Evolutionary conservation across 2,329 filamentous ascomycete genomes (phyloP), one percentile per base, ranked within the genome.

Genomic region (Periconia sp.): DNA sequence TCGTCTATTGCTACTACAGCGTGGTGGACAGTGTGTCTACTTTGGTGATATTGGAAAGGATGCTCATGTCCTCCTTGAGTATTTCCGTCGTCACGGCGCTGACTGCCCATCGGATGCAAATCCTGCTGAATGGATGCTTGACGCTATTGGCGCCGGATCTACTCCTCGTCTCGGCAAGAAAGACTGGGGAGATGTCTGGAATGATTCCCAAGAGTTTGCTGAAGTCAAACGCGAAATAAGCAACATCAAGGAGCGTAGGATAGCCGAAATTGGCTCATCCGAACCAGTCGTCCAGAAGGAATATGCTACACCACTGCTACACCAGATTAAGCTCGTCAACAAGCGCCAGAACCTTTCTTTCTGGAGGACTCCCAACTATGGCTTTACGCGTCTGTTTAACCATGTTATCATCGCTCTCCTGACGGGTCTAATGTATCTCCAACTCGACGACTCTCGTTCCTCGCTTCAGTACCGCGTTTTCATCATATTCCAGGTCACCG

Each of bases 321-420:
- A 91, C 66, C 92, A 96, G 75, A 81, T 95, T 67, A 86, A 83
- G 69, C 72, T 88, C 2, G 89, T 95, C 21, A 80, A 84, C 55
- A 77, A 74, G 44, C 84, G 92, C 43, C 89, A 86, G 52, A 87
- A 90, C 66, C 75, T 89, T 3, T 80, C 88, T 0, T 92, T 88
- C 75, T 96, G 89, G 89, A 81, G 91, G 29, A 88, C 87, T 2
- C 88, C 88, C 24, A 91, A 95, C 73, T 96, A 96, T 66, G 85
- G 90, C 38, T 94, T 95, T 69, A 95, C 90, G 1, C 83, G 90
- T 13, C 75, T 95, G 13, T 95, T 92, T 77, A 92, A 88, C 63
- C 90, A 95, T 66, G 75, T 92, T 46, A 81, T 84, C 48, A 88
- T 95, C 52, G 86, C 88, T 1, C 63, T 95, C 11, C 73, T 95